Evolutionary conservation across 805 yeast genomes (phyloP).

Genomic region (Schwanniomyces polymorphus): DNA sequence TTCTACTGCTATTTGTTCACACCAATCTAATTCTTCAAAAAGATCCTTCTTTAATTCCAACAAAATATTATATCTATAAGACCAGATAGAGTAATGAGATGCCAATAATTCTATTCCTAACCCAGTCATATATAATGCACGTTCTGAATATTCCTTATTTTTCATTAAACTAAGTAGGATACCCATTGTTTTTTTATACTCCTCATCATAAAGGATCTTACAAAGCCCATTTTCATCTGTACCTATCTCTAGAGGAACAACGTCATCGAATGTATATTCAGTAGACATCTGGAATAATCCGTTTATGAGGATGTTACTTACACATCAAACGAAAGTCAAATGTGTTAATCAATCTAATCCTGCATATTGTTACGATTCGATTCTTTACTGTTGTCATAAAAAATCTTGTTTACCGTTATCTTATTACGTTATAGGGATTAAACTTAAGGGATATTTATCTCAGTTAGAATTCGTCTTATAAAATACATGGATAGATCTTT

Average conservation of each 20-base stretch:
- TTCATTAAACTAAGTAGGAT: conserved; percentile 59
- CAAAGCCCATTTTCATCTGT: conserved; percentile 53
- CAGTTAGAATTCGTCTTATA: not conserved
- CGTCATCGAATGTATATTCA: conserved; percentile 38
- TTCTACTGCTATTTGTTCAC: conserved; percentile 68
- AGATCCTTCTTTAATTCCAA: conserved; percentile 36
- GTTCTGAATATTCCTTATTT: conserved; percentile 59
- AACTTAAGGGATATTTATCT: not conserved
- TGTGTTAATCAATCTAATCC: not conserved
- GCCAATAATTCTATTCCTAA: conserved; percentile 68
- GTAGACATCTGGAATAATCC: not conserved
- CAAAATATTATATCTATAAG: conserved; percentile 59
- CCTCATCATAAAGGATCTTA: conserved; percentile 69
- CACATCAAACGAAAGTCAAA: not conserved
- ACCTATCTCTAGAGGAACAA: conserved; percentile 41
- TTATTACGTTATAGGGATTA: no score
- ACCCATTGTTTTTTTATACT: conserved; percentile 64
- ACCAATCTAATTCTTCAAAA: conserved; percentile 70
- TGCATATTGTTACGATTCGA: not conserved
- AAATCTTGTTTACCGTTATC: no score
- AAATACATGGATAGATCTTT: not conserved
- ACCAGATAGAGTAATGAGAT: conserved; percentile 93
- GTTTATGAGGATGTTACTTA: no score
- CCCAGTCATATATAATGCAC: conserved; percentile 70
- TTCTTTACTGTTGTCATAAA: no score